Base-by-base conservation (phyloP, 2,329 filamentous ascomycete genomes). In the Clathrospora elynae region DNA sequence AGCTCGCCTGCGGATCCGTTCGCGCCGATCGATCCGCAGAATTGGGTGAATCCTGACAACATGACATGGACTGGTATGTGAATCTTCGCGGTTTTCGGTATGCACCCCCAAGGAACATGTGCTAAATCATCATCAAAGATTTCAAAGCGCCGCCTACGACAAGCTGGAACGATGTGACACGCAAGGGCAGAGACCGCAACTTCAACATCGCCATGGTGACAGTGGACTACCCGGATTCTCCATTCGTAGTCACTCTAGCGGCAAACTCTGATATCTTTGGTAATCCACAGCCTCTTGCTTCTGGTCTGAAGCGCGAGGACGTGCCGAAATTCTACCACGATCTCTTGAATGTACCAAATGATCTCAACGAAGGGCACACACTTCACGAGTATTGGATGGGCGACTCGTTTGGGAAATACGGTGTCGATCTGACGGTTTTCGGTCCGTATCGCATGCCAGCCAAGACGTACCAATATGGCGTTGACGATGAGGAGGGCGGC, bases 321-420 rank as follows among this genome's bases (percentile, higher is more conserved):
- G 77, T 80, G 1, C 76, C 77, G 0, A 62, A 65, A 2, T 80
- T 76, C 52, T 80, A 80, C 54, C 71, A 70, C 19, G 75, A 80
- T 45, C 62, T 80, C 3, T 67, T 80, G 34, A 81, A 80, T 48
- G 74, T 62, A 35, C 77, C 77, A 0, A 71, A 65, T 25, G 74
- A 76, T 3, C 57, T 80, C 19, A 80, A 80, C 42, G 66, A 66
- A n/a, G 72, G 72, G 3, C 78, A 79, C 46, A 80, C 78, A 2
- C 64, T 81, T 2, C 78, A 81, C 45, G 77, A 80, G 59, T 80
- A 81, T 54, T 80, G 78, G 78, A 80, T 80, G 77, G 77, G 77
- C 37, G 78, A 80, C 57, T 78, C 76, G 1, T 74, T 71, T 9
- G 78, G 78, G 2, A 71, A 73, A 12, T 80, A 74, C 44, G 78